Conservation (phyloP, 2,329 filamentous ascomycete genomes). For the Aureobasidium mangrovei region DNA sequence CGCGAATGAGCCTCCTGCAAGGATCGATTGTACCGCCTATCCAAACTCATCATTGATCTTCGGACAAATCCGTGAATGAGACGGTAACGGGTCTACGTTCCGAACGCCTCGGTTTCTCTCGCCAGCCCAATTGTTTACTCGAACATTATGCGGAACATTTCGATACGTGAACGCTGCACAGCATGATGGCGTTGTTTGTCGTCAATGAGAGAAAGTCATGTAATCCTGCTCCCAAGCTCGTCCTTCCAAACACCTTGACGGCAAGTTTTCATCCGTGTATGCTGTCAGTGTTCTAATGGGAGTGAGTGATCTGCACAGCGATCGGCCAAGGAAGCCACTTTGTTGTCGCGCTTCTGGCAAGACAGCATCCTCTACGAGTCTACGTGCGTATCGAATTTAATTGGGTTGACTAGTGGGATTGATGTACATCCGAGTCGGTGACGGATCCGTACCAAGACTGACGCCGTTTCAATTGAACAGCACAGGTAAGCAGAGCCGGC, state of each 20-base stretch:
- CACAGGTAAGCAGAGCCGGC: not conserved
- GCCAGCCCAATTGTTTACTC: too few species aligned
- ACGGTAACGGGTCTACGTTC: too few species aligned
- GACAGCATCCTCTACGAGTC: not conserved
- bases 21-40: too few species aligned
- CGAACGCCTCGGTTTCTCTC: too few species aligned
- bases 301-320: not conserved
- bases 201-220: too few species aligned
- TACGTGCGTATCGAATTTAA: constrained; percentile 5
- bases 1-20: not conserved
- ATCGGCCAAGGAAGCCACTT: not conserved
- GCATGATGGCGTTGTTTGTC: too few species aligned
- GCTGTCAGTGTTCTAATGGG: not conserved
- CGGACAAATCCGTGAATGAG: too few species aligned
- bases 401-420: constrained; percentile 1
- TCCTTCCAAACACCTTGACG: not conserved
- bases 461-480: constrained; percentile 9
- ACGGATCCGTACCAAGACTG: constrained; percentile 7
- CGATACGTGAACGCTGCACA: too few species aligned
- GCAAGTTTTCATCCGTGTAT: not conserved
- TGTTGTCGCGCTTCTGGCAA: not conserved
- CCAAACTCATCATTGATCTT: too few species aligned
- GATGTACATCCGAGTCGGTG: constrained; percentile 5
- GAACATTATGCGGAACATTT: too few species aligned
- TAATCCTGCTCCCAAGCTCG: not conserved